These are phyloP conservation scores for Raddia distichophylla DNA, from an alignment of 176 grass and related monocot species.

Conservation along the genomic window DNA sequence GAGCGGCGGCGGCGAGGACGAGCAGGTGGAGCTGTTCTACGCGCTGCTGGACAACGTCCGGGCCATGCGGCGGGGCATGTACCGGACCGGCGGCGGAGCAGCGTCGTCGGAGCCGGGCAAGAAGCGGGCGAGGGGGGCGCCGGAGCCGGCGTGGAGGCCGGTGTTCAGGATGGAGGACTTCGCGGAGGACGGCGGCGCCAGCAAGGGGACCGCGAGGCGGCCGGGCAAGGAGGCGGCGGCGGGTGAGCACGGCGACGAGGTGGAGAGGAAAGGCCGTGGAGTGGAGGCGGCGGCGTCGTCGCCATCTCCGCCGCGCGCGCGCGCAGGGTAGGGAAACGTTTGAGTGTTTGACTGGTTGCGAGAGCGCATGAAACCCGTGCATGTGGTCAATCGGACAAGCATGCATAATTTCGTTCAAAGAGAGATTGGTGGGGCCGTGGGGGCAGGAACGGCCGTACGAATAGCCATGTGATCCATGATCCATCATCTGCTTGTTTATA, in stretches of 20 bases:
- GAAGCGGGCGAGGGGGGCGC: conserved; percentile 34
- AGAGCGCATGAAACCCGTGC: neutral
- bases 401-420: neutral
- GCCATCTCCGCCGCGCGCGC: neutral
- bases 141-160: conserved; percentile 42
- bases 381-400: neutral
- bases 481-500: neutral
- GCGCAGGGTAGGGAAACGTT: neutral
- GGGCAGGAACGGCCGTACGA: neutral
- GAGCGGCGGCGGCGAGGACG: conserved; percentile 21
- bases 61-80: conserved; percentile 26
- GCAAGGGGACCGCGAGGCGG: neutral
- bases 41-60: conserved; percentile 50
- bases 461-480: neutral
- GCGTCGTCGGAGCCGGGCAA: neutral
- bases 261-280: neutral
- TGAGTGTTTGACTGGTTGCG: neutral
- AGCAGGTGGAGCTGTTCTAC: conserved; percentile 57
- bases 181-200: neutral
- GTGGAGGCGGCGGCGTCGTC: neutral
- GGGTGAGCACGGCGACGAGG: neutral
- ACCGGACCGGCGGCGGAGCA: neutral
- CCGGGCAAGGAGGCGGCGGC: neutral
- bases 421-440: neutral
- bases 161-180: conserved; percentile 55